These are phyloP conservation scores for Stephania japonica DNA, from an alignment of 164 flowering plant species.

Conservation along the genomic window DNA sequence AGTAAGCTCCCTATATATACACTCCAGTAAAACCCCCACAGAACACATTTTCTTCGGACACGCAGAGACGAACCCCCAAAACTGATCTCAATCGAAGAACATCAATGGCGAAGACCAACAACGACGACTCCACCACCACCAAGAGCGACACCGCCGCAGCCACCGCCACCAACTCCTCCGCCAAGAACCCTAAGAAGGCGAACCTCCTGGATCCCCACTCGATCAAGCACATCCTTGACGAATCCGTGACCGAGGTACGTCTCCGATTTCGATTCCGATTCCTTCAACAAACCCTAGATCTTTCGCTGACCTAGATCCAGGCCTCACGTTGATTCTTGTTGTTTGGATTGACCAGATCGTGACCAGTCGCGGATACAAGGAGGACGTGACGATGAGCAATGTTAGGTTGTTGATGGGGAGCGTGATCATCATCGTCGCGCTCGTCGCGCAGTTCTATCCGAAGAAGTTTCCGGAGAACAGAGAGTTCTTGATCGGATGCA, in stretches of 20 bases:
- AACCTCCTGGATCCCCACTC: constrained; percentile 82
- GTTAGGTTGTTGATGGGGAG: constrained; percentile 56
- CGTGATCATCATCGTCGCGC: constrained; percentile 62
- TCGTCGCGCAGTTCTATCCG: constrained; percentile 83
- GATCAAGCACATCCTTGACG: constrained; percentile 86
- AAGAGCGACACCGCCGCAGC: too few relatives aligned
- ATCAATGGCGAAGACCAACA: too few relatives aligned
- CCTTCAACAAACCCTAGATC: constrained; percentile 14
- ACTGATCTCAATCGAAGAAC: too few relatives aligned
- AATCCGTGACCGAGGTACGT: constrained; percentile 74
- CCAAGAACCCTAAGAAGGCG: constrained; percentile 62
- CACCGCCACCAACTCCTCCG: not conserved
- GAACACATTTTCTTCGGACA: too few relatives aligned
- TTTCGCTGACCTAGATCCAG: not conserved
- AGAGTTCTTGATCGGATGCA: constrained; percentile 74
- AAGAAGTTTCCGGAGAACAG: constrained; percentile 89
- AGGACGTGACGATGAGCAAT: constrained; percentile 83
- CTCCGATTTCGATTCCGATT: not conserved
- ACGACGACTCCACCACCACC: not conserved
- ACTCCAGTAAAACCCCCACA: too few relatives aligned
- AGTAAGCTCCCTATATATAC: too few relatives aligned
- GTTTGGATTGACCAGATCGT: constrained; percentile 44
- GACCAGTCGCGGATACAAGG: constrained; percentile 58
- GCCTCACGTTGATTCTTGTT: not conserved
- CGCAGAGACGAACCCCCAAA: too few relatives aligned